Percentiles rank a stretch among this genome's conserved stretches.
phyloP scores from a whole-genome alignment of 208 protist genomes.

The Leishmania amazonensis region DNA sequence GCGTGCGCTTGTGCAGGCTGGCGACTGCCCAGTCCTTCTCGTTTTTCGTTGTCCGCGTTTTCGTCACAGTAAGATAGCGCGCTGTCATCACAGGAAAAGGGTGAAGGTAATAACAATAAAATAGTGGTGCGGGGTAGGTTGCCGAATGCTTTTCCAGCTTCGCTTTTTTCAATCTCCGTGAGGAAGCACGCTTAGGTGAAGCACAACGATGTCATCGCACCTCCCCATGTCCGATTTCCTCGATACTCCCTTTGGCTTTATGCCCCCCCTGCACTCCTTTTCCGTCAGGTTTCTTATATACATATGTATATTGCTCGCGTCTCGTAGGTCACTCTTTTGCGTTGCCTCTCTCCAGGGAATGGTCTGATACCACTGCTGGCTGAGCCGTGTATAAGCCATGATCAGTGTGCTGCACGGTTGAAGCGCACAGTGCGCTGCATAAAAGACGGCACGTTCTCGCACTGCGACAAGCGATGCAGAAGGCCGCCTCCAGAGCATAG shows the following conservation, averaged over 20 bases:
- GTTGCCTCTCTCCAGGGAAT: not conserved
- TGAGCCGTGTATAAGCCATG: no score
- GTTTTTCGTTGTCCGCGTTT: not conserved
- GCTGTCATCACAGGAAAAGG: slow-evolving; percentile 6
- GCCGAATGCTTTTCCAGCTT: not conserved
- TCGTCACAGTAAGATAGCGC: not conserved
- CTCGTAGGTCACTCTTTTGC: not conserved
- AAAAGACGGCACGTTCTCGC: slow-evolving; percentile 23
- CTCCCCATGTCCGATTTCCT: not conserved
- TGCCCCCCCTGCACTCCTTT: not conserved
- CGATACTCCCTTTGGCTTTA: not conserved
- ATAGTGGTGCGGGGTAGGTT: not conserved
- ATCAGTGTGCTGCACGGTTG: slow-evolving; percentile 1
- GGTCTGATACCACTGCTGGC: no score
- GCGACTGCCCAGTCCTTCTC: not conserved
- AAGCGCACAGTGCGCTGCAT: slow-evolving; percentile 17
- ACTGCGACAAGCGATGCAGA: slow-evolving; percentile 9
- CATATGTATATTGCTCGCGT: not conserved
- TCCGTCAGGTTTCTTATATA: not conserved
- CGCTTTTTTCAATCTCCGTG: not conserved
- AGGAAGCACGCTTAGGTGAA: not conserved
- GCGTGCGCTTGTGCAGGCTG: not conserved
- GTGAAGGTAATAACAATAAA: not conserved
- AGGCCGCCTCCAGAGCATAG: slow-evolving; percentile 15
- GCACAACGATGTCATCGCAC: not conserved